phyloP scores from a whole-genome alignment of 2,329 filamentous ascomycete species.

The Cryphonectria japonica region DNA sequence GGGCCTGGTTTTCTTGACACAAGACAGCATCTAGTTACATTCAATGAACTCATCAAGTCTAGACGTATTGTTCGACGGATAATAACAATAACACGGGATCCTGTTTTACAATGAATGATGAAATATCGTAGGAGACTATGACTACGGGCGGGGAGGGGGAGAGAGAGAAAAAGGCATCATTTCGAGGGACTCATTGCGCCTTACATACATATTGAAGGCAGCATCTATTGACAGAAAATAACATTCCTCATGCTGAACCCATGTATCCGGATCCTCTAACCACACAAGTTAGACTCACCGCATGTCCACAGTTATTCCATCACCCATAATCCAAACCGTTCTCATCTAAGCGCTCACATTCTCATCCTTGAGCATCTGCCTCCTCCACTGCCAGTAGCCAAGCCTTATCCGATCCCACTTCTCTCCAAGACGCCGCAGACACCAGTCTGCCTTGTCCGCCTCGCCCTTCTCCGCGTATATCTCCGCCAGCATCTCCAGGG shows the following conservation, averaged over 20 bases:
- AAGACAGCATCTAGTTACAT: not conserved
- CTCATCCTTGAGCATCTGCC: constrained; percentile 45
- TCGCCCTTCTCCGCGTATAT: constrained; percentile 63
- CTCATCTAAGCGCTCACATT: constrained; percentile 9
- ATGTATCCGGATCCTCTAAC: not conserved
- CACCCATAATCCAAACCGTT: too few species aligned
- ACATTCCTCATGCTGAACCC: not conserved
- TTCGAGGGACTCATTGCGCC: too few species aligned
- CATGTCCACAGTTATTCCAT: not conserved
- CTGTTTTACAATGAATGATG: not conserved
- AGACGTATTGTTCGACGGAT: not conserved
- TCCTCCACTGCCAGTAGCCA: constrained; percentile 89
- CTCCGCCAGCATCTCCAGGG: constrained; percentile 73
- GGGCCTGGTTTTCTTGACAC: not conserved
- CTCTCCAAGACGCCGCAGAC: constrained; percentile 73
- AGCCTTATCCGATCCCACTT: constrained; percentile 90
- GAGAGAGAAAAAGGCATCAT: too few species aligned
- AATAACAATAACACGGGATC: not conserved
- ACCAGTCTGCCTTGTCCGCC: constrained; percentile 66
- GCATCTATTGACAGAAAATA: not conserved
- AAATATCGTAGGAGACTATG: too few species aligned
- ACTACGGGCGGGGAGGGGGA: too few species aligned
- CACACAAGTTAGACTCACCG: not conserved
- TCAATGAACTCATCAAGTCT: not conserved
- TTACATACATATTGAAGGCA: not conserved